phyloP scores from a whole-genome alignment of 257 asterid genomes.

The Nicotiana tomentosiformis region DNA sequence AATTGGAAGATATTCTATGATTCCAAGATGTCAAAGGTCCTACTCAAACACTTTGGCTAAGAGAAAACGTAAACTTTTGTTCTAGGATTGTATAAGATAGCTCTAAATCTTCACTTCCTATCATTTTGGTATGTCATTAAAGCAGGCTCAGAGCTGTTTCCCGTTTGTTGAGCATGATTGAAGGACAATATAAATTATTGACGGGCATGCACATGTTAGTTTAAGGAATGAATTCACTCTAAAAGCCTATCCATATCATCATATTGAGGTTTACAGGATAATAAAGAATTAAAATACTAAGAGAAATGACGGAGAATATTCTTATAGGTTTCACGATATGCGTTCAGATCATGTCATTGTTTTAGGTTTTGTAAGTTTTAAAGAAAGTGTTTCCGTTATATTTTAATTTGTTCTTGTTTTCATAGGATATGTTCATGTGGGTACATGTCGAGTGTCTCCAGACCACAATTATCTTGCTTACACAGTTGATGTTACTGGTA shows the following conservation, averaged over 20 bases:
- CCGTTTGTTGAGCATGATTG: neutral
- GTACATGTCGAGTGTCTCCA: slow-evolving; percentile 92
- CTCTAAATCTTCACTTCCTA: neutral
- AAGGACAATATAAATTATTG: neutral
- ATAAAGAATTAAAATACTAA: neutral
- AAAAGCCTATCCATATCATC: neutral
- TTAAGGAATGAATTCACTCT: neutral
- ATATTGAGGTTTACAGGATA: neutral
- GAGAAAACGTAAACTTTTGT: neutral
- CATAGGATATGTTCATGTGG: slow-evolving; percentile 92
- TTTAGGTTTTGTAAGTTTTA: neutral
- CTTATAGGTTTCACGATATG: neutral
- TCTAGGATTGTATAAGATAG: neutral
- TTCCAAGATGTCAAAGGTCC: neutral
- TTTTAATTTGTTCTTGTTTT: neutral
- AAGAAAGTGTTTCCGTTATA: neutral
- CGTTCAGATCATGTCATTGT: neutral
- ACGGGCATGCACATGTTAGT: neutral
- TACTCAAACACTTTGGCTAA: neutral
- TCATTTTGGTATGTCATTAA: neutral
- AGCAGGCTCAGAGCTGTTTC: neutral
- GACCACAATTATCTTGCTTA: slow-evolving; percentile 76
- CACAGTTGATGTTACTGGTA: slow-evolving; percentile 68
- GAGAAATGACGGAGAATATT: neutral
- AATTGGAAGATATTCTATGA: neutral